A percentile compares a stretch with the other conserved stretches of the same genome.
phyloP scores from a whole-genome alignment of 805 yeast species.

The Metschnikowia santaceciliae region DNA sequence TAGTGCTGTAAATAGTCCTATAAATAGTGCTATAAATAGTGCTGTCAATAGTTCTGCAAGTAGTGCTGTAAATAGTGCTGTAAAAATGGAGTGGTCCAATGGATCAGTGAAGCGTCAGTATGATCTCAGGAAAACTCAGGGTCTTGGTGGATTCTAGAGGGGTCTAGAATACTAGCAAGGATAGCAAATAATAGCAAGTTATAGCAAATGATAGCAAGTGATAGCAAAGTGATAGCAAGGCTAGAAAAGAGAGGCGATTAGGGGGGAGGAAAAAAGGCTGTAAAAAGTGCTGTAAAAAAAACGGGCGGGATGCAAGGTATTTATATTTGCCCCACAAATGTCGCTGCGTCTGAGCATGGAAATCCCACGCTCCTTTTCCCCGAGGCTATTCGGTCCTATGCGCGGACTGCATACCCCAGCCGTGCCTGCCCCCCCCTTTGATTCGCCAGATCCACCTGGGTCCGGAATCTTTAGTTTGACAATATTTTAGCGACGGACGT shows the following conservation, averaged over 20 bases:
- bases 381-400: conserved; percentile 9
- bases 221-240: conserved; percentile 2
- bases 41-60: too few species aligned
- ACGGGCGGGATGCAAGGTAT: neutral
- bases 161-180: neutral
- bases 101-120: too few species aligned
- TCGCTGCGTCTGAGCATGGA: conserved; percentile 2
- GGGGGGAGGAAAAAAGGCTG: neutral
- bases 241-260: neutral
- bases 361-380: conserved; percentile 14
- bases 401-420: conserved; percentile 2
- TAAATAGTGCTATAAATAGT: too few species aligned
- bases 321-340: conserved; percentile 5
- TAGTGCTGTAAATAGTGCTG: too few species aligned
- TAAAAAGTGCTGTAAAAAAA: neutral
- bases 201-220: neutral
- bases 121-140: too few species aligned
- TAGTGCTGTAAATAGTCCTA: too few species aligned
- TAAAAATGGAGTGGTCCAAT: too few species aligned
- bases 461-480: too few species aligned
- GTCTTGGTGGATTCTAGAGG: too few species aligned
- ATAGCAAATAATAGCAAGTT: neutral
- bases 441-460: too few species aligned
- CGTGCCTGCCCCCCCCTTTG: neutral
- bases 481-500: too few species aligned